Evolutionary conservation across 2,329 filamentous ascomycete genomes (phyloP), one percentile per base, ranked within the genome.

Genomic region (Epichloe brachyelytri): DNA sequence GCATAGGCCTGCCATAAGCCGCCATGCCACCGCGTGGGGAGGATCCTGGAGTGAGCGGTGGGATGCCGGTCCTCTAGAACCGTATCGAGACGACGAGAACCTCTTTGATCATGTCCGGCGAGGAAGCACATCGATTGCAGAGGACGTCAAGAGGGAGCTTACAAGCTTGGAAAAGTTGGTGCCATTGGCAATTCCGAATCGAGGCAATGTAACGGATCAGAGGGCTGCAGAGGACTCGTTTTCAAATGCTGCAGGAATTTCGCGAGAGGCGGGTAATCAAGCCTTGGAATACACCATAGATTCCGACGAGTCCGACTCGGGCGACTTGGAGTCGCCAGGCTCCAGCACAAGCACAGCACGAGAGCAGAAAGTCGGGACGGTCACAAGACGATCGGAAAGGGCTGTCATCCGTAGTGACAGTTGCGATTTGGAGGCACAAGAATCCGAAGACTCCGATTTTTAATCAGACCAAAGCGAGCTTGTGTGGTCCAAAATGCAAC

Each of bases 91-190:
- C 33, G 53, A 59, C 15, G 48, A 50, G 22, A 52, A 51, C 1
- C 60, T 65, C 40, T 53, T 62, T 40, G 45, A 56, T 33, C 58
- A 51, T 41, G 51, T 64, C 36, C 59, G 59, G 43, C 59, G 56
- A n/a, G 58, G 53, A 51, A 63, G 62, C 36, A 53, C 54, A n/a
- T 60, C 58, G 4, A 43, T 62, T 26, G 53, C 58, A 2, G 58
- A 58, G 26, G 57, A 61, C 17, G 56, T 62, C 44, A 59, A 50
- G 43, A 54, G 55, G 19, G 58, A 63, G 48, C 51, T 63, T 33
- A 37, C 41, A 43, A 56, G 48, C 46, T 45, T 63, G 26, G 57
- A 52, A 39, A 57, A 41, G 7, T 41, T 46, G 17, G 15, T 48
- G 30, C 30, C 48, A 8, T 15, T 44, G 34, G 43, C 7, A 49